phyloP scores from a whole-genome alignment of 148 eudicot genomes.

The Cornus kousa region DNA sequence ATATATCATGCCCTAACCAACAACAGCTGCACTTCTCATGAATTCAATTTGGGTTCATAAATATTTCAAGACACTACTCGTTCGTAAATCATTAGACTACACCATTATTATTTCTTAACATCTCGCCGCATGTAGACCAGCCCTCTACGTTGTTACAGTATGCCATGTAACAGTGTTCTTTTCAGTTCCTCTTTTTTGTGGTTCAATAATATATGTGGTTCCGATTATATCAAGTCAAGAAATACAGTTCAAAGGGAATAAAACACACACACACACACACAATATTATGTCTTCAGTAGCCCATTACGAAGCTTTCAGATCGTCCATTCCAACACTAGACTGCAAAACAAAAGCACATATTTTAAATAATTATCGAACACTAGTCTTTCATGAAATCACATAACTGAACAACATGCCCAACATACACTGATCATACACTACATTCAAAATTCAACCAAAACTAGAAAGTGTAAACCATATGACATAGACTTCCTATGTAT shows the following conservation, averaged over 20 bases:
- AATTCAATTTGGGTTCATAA: no score
- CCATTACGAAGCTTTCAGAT: slow-evolving; percentile 57
- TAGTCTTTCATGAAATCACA: background rate
- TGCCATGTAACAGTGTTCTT: no score
- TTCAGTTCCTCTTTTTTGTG: no score
- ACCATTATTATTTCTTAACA: no score
- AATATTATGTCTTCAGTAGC: background rate
- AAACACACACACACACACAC: background rate
- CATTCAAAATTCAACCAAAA: background rate
- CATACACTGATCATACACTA: background rate
- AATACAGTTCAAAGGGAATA: background rate
- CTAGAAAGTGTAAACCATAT: background rate
- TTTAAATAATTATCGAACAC: slow-evolving; percentile 4
- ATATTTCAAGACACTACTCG: no score
- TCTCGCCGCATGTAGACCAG: no score
- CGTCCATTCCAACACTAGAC: slow-evolving; percentile 76
- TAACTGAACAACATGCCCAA: background rate
- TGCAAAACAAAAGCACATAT: slow-evolving; percentile 24
- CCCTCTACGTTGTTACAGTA: no score
- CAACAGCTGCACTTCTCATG: no score
- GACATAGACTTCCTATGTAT: background rate
- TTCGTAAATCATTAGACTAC: no score
- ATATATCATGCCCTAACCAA: no score
- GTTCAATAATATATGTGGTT: background rate
- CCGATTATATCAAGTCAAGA: background rate